These are phyloP conservation scores for Helotiales sp. DNA, from an alignment of 2,329 filamentous ascomycete genomes.

Conservation along the genomic window DNA sequence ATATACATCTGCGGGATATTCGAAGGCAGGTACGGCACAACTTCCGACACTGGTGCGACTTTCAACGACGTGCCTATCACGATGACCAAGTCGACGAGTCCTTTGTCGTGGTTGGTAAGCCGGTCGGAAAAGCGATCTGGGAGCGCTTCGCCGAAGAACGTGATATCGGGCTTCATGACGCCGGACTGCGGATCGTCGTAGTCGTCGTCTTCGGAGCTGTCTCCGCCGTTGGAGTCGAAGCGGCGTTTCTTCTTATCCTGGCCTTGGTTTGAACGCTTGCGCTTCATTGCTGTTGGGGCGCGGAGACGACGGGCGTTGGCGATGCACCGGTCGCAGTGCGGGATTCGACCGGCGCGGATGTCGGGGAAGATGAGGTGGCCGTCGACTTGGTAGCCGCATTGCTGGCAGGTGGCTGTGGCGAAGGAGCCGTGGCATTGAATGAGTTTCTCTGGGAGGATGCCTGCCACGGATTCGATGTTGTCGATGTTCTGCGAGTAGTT, in stretches of 20 bases:
- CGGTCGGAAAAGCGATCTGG: constrained; percentile 82
- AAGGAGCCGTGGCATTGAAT: constrained; percentile 98
- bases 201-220: constrained; percentile 51
- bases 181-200: constrained; percentile 69
- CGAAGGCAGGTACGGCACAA: constrained; percentile 79
- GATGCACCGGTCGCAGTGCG: constrained; percentile 76
- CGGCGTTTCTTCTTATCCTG: constrained; percentile 51
- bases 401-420: constrained; percentile 86
- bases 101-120: constrained; percentile 79
- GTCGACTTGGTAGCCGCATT: constrained; percentile 74
- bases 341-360: constrained; percentile 76
- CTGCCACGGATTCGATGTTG: constrained; percentile 88
- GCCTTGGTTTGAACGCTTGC: constrained; percentile 59
- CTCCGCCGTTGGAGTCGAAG: constrained; percentile 31
- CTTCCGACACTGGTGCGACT: constrained; percentile 92
- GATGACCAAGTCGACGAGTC: constrained; percentile 84
- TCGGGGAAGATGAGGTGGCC: constrained; percentile 82
- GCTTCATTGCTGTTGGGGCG: constrained; percentile 58
- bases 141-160: constrained; percentile 92
- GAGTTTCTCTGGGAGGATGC: constrained; percentile 79
- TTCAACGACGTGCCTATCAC: constrained; percentile 97
- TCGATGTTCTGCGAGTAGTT: constrained; percentile 99
- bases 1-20: constrained; percentile 90
- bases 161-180: constrained; percentile 97
- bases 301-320: constrained; percentile 55